phyloP scores from a whole-genome alignment of 257 asterid species.

The Agastache rugosa region DNA sequence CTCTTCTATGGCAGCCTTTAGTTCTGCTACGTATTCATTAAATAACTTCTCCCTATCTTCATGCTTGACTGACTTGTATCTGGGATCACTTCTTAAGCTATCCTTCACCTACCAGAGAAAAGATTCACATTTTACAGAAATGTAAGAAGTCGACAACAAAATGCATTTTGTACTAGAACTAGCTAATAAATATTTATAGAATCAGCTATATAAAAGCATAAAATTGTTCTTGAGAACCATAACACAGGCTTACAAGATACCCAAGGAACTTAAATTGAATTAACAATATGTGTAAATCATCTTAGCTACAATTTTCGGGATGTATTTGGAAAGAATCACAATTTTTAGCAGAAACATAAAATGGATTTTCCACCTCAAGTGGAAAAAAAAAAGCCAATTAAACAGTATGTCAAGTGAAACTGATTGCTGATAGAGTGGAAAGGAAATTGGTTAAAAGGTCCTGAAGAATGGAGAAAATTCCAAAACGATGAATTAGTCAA shows the following conservation, averaged over 20 bases:
- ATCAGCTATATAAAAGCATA: constrained; percentile 17
- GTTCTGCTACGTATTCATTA: constrained; percentile 71
- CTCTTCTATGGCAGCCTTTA: constrained; percentile 82
- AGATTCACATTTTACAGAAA: constrained; percentile 20
- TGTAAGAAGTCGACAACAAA: constrained; percentile 18
- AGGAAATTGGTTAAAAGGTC: not conserved
- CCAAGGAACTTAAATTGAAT: not conserved
- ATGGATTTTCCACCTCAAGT: not conserved
- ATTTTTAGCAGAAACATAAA: not conserved
- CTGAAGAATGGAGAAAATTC: not conserved
- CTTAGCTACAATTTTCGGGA: not conserved
- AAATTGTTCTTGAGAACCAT: not conserved
- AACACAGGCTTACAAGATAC: not conserved
- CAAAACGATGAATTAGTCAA: not conserved
- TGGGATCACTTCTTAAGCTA: constrained; percentile 75
- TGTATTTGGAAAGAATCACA: not conserved
- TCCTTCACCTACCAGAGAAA: constrained; percentile 81
- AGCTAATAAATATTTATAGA: not conserved
- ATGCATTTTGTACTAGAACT: not conserved
- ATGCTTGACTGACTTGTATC: constrained; percentile 85
- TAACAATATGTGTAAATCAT: not conserved
- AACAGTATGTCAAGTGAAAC: not conserved
- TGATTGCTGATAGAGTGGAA: not conserved
- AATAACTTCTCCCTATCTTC: constrained; percentile 87
- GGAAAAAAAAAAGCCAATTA: not conserved